Percentiles rank a stretch among this genome's conserved stretches.
Evolutionary conservation across 1,284 basidiomycete species (phyloP).

Genomic region (Rhodotorula glutinis): DNA sequence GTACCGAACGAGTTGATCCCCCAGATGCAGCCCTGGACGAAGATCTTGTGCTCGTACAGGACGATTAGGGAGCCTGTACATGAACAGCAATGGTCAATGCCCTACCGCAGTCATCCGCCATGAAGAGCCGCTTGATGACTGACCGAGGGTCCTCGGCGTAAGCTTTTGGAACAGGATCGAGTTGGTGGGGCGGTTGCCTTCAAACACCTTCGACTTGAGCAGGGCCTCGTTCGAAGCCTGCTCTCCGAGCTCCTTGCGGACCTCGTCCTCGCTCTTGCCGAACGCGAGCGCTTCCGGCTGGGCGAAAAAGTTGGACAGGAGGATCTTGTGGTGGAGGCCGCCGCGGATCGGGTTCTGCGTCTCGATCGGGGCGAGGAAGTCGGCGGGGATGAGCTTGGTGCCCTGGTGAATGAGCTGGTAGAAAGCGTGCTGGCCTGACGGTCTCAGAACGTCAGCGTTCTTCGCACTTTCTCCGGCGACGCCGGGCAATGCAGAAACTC

Average conservation of each 20-base stretch:
- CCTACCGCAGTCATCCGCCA: no score
- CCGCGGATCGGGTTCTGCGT: conserved; percentile 83
- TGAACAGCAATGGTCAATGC: no score
- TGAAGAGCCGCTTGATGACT: conserved; percentile 30
- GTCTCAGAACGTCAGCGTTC: no score
- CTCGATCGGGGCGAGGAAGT: conserved; percentile 92
- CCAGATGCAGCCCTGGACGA: conserved; percentile 95
- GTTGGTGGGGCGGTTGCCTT: conserved; percentile 96
- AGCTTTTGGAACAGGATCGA: conserved; percentile 90
- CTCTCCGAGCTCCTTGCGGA: conserved; percentile 69
- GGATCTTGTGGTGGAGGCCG: conserved; percentile 93
- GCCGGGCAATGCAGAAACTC: no score
- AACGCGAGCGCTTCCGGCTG: conserved; percentile 78
- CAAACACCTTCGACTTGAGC: conserved; percentile 96
- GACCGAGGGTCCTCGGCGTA: conserved; percentile 82
- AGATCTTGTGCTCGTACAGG: conserved; percentile 99
- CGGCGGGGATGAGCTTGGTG: conserved; percentile 51
- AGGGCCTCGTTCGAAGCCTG: conserved; percentile 72
- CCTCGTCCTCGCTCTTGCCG: conserved; percentile 90
- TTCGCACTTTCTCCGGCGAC: no score
- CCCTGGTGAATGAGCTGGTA: conserved; percentile 56
- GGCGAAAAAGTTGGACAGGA: conserved; percentile 97
- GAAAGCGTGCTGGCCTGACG: conserved; percentile 84
- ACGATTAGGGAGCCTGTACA: conserved; percentile 68
- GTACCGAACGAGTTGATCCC: conserved; percentile 94